A percentile compares a stretch with the other conserved stretches of the same genome.
Conservation (phyloP, 2,329 filamentous ascomycete species). For the Fusarium heterosporum region DNA sequence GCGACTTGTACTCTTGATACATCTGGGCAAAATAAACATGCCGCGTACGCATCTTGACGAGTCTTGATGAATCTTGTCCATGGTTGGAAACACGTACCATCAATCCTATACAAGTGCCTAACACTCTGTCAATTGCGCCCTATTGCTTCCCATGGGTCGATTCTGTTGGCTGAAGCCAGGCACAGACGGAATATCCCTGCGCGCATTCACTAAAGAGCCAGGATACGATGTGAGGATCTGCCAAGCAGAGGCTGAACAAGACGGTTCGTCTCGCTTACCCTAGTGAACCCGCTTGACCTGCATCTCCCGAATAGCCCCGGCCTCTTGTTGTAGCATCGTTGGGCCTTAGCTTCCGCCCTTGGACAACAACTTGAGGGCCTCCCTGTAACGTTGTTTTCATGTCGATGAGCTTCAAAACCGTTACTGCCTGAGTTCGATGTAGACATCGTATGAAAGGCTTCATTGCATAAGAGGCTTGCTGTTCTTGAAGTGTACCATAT, state of each 20-base stretch:
- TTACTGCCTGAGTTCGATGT: not conserved
- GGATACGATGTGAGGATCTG: conserved; percentile 7
- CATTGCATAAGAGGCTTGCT: not conserved
- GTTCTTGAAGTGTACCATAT: not conserved
- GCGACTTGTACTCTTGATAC: not conserved
- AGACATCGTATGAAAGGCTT: not conserved
- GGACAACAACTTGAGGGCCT: conserved; percentile 28
- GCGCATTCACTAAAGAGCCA: conserved; percentile 12
- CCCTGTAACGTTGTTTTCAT: conserved; percentile 8
- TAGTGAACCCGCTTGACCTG: conserved; percentile 36
- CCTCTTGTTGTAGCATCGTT: conserved; percentile 30
- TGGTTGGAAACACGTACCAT: conserved; percentile 16
- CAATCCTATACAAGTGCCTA: conserved; percentile 2
- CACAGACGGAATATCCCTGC: conserved; percentile 31
- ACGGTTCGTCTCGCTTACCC: conserved; percentile 34
- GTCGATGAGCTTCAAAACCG: not conserved
- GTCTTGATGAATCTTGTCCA: not conserved
- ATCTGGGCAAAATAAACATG: not conserved
- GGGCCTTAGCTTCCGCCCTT: conserved; percentile 38
- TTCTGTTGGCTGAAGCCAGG: conserved; percentile 31
- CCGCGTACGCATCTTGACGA: not conserved
- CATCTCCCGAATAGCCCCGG: conserved; percentile 38
- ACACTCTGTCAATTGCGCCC: conserved; percentile 28
- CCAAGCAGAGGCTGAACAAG: conserved; percentile 15
- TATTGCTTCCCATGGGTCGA: conserved; percentile 17